Evolutionary conservation across 1,284 basidiomycete species (phyloP), one percentile per base, ranked within the genome.

Genomic region (Caloboletus inedulis): DNA sequence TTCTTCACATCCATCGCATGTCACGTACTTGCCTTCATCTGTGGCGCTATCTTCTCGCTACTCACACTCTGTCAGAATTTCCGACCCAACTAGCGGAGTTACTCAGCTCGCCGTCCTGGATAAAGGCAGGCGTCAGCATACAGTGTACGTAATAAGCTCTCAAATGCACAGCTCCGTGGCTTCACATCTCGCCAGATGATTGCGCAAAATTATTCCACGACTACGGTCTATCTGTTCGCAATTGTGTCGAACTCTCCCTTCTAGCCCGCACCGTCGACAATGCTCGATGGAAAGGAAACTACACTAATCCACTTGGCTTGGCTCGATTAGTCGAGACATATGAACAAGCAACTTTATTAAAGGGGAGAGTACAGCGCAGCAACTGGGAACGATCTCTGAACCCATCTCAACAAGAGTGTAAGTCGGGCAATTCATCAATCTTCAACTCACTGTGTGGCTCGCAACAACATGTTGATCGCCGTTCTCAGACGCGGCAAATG

Each of bases 41-140:
- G 3, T 29, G 7, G 7, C n/a, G 16, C 37, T 12, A 18, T 6
- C 29, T 35, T 9, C 31, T 43, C 35, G n/a, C n/a, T n/a, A 10
- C 53, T 64, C 9, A 57, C 40, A 3, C 34, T 14, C 43, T 48
- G 10, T 23, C 55, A 86, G 85, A 64, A 37, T 83, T 89, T 57
- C 87, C 87, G 1, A 58, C 55, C 25, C 73, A 69, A 46, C 74
- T 90, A 0, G 67, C 58, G 36, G 61, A 72, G 1, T 55, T 89
- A 25, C 74, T 90, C 13, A 71, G 72, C 51, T 76, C 81, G 51
- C 66, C 78, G 0, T 59, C 62, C 14, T 75, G 80, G 44, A 62
- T 77, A 37, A 90, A 90, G 68, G 77, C 79, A 4, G 88, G 88
- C 27, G 85, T 88, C 49, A 80, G 75, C 18, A 89, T 90, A n/a